Evolutionary conservation across 2,329 filamentous ascomycete genomes (phyloP), one percentile per base, ranked within the genome.

Genomic region (Ophiostoma ips): DNA sequence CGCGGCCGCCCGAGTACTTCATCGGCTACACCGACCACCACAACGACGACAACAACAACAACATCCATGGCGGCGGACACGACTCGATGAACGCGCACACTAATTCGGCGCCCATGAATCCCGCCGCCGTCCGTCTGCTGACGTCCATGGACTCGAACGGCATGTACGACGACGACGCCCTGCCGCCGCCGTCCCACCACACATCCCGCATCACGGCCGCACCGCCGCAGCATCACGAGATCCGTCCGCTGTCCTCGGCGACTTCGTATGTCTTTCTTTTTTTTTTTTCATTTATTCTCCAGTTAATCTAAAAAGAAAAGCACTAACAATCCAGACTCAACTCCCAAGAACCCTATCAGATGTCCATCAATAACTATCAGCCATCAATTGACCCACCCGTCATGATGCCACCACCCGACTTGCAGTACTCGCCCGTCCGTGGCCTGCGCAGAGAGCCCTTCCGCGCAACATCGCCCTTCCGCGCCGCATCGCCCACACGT

Each of bases 51-150:
- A 77, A 21, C 41, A 72, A 77, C 49, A 73, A 77, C 24, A 63
- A 70, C 24, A 38, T n/a, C n/a, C n/a, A n/a, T n/a, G n/a, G n/a
- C n/a, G n/a, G 76, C 50, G 73, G 77, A n/a, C 63, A 69, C 57
- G 66, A 73, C 56, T 37, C 51, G 11, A 28, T 30, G 35, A 66
- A 69, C 71, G 30, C 68, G 28, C 51, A 50, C 38, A 3, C 21
- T 6, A 21, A 45, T 30, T 40, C 48, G 16, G 35, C 33, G 15
- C 45, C 59, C 10, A 31, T 59, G 52, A 73, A 72, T 59, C 64
- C 70, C 41, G 71, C 77, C 33, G 74, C 71, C 54, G 71, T 82
- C 50, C 71, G 79, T 58, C 66, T 83, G 58, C 66, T 83, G 65
- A 81, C 77, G 48, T 80, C 76, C 7, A 70, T 78, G 62, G 78